Evolutionary conservation across 2,329 filamentous ascomycete species (phyloP).

Genomic region (Lachnellula willkommii): DNA sequence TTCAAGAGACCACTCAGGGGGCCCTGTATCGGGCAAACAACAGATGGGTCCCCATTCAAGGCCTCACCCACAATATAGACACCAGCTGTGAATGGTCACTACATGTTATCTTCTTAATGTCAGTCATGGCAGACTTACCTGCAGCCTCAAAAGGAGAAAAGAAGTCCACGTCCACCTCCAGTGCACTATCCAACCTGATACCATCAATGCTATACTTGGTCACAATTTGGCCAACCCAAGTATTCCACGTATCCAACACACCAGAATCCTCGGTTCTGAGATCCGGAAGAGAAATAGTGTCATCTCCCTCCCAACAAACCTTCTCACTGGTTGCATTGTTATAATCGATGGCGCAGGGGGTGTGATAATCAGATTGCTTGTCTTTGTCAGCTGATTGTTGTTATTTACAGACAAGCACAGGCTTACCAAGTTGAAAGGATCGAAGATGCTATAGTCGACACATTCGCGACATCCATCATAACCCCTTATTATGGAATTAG

Average conservation of each 20-base stretch:
- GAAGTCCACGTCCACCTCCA: constrained; percentile 46
- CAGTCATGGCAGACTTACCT: constrained; percentile 21
- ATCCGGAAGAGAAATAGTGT: constrained; percentile 28
- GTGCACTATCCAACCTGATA: constrained; percentile 45
- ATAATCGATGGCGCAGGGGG: constrained; percentile 33
- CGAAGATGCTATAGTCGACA: constrained; percentile 34
- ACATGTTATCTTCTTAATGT: constrained; percentile 23
- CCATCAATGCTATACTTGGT: constrained; percentile 40
- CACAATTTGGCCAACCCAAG: constrained; percentile 25
- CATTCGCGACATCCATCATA: constrained; percentile 29
- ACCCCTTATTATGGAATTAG: constrained; percentile 13
- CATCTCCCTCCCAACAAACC: constrained; percentile 25
- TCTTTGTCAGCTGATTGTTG: constrained; percentile 2
- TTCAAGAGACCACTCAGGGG: constrained; percentile 56
- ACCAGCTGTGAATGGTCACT: constrained; percentile 37
- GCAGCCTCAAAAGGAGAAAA: constrained; percentile 47
- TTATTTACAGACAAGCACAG: constrained; percentile 15
- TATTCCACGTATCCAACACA: constrained; percentile 19
- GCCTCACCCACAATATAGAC: constrained; percentile 60
- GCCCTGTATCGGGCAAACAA: constrained; percentile 49
- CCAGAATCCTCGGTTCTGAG: constrained; percentile 25
- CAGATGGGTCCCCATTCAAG: constrained; percentile 48
- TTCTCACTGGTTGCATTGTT: constrained; percentile 30
- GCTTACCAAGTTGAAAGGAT: constrained; percentile 34
- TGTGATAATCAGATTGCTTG: constrained; percentile 32